phyloP scores from a whole-genome alignment of 495 filamentous ascomycete genomes.

The Aspergillus heteromorphus region DNA sequence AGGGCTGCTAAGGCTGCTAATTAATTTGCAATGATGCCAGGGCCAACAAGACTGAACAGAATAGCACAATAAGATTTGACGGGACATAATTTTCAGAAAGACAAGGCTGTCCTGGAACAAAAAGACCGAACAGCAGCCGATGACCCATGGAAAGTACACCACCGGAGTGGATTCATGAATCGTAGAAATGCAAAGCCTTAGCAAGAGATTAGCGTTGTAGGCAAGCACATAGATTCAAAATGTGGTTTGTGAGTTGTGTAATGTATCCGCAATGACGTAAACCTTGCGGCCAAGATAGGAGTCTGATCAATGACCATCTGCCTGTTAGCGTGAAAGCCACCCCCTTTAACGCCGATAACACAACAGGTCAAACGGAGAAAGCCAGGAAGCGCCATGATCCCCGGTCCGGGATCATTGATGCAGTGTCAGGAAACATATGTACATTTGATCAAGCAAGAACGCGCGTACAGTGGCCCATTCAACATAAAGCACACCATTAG shows the following conservation, averaged over 20 bases:
- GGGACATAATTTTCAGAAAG: background rate
- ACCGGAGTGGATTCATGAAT: background rate
- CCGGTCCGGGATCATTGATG: background rate
- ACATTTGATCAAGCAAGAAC: background rate
- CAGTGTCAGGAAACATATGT: background rate
- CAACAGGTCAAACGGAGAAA: background rate
- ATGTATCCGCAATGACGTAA: background rate
- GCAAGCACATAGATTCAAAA: background rate
- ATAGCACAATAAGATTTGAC: background rate
- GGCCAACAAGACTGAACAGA: background rate
- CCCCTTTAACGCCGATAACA: background rate
- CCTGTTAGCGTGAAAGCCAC: slow-evolving; percentile 3
- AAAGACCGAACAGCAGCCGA: background rate
- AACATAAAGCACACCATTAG: background rate
- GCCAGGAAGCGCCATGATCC: background rate
- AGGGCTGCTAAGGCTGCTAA: background rate
- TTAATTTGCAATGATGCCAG: background rate
- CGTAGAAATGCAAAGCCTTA: background rate
- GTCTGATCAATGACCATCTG: background rate
- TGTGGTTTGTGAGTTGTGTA: background rate
- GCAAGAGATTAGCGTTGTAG: too few species aligned
- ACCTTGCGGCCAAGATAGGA: background rate
- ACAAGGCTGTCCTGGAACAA: background rate
- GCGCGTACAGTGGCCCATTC: background rate
- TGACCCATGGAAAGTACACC: background rate